Evolutionary conservation across 2,329 filamentous ascomycete genomes (phyloP).

Genomic region (Phialemoniopsis sp.): DNA sequence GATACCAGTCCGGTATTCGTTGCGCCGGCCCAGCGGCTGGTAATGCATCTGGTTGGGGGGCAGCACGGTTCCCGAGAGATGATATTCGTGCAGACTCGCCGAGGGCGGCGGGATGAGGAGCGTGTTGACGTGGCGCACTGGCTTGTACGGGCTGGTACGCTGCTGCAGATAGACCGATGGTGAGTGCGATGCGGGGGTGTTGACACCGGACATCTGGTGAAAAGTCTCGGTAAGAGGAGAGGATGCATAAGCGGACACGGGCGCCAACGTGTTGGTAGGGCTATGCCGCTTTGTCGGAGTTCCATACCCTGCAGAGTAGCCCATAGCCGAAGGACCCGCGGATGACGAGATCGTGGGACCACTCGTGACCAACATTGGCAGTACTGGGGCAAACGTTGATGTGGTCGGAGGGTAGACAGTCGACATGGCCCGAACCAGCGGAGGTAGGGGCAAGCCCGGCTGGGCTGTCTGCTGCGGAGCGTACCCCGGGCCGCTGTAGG

Average conservation of each 20-base stretch:
- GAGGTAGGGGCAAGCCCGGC: slow-evolving; percentile 49
- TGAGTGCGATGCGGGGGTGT: slow-evolving; percentile 71
- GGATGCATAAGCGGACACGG: slow-evolving; percentile 42
- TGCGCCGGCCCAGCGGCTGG: slow-evolving; percentile 67
- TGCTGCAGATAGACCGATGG: slow-evolving; percentile 85
- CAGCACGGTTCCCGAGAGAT: slow-evolving; percentile 40
- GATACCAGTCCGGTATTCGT: slow-evolving; percentile 65
- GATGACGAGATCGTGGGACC: slow-evolving; percentile 25
- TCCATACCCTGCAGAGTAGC: slow-evolving; percentile 26
- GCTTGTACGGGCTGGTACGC: slow-evolving; percentile 87
- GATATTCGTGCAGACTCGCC: slow-evolving; percentile 70
- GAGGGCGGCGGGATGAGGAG: slow-evolving; percentile 86
- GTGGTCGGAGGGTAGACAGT: slow-evolving; percentile 65
- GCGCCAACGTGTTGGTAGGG: slow-evolving; percentile 36
- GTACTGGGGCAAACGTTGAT: slow-evolving; percentile 30
- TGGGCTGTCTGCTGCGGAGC: slow-evolving; percentile 32
- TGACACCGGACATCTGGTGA: slow-evolving; percentile 36
- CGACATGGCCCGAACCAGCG: slow-evolving; percentile 67
- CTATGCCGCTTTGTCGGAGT: slow-evolving; percentile 52
- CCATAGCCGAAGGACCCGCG: slow-evolving; percentile 13
- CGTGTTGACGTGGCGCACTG: slow-evolving; percentile 83
- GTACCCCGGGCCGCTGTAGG: slow-evolving; percentile 33
- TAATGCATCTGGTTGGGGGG: slow-evolving; percentile 77
- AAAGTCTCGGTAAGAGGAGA: slow-evolving; percentile 66
- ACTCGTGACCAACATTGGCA: slow-evolving; percentile 20